A percentile compares a stretch with the other conserved stretches of the same genome.
These are phyloP conservation scores for Candolleomyces eurysporus DNA, from an alignment of 768 basidiomycete species.

Conservation along the genomic window DNA sequence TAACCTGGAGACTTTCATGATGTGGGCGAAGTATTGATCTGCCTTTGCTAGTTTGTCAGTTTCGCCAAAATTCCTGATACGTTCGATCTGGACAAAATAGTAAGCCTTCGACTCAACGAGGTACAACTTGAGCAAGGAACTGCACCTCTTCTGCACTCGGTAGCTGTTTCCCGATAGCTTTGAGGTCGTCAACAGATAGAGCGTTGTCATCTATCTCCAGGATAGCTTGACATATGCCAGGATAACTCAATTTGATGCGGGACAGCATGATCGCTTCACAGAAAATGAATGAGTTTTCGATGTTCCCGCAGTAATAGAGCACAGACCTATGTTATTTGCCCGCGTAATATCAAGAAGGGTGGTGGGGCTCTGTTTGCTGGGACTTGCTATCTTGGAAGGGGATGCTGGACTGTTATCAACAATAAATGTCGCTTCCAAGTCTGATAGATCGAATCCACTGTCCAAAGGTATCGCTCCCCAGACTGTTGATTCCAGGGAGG, in stretches of 20 bases:
- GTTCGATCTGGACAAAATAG: constrained; percentile 42
- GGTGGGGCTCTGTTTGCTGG: constrained; percentile 60
- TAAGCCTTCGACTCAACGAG: not conserved
- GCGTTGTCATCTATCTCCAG: constrained; percentile 67
- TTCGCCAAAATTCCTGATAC: constrained; percentile 71
- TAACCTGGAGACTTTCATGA: constrained; percentile 76
- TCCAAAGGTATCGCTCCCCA: constrained; percentile 60
- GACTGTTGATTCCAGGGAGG: constrained; percentile 47
- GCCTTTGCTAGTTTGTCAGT: constrained; percentile 73
- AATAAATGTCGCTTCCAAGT: constrained; percentile 73
- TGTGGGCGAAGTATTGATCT: constrained; percentile 80
- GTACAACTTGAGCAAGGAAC: constrained; percentile 2
- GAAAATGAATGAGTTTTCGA: not conserved
- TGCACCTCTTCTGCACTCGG: constrained; percentile 81
- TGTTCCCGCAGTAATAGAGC: constrained; percentile 1
- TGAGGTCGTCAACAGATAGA: constrained; percentile 74
- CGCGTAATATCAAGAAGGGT: constrained; percentile 78
- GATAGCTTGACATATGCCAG: constrained; percentile 69
- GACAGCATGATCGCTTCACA: constrained; percentile 74
- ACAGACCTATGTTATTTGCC: constrained; percentile 80
- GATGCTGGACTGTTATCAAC: constrained; percentile 47
- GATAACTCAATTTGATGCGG: constrained; percentile 61
- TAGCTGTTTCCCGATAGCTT: constrained; percentile 67
- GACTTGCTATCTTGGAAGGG: constrained; percentile 39
- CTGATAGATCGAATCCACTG: constrained; percentile 56